Percentiles rank a stretch among this genome's conserved stretches.
phyloP scores from a whole-genome alignment of 2,329 filamentous ascomycete genomes.

The Xylaria sp. region DNA sequence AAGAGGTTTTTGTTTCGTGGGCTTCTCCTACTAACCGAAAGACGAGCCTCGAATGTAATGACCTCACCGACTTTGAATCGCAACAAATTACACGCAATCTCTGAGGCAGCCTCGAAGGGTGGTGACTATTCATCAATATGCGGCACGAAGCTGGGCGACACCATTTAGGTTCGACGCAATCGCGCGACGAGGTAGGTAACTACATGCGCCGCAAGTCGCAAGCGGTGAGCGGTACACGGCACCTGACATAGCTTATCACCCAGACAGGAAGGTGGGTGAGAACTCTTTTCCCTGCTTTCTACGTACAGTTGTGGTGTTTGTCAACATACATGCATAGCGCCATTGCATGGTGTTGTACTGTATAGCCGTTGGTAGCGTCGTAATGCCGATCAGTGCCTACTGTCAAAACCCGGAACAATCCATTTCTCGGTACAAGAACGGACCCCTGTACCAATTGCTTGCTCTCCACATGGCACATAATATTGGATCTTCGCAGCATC shows the following conservation, averaged over 20 bases:
- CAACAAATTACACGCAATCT: background rate
- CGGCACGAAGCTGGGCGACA: background rate
- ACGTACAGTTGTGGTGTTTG: background rate
- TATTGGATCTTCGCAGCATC: background rate
- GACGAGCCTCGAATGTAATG: conserved; percentile 4
- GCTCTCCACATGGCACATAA: background rate
- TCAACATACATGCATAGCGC: background rate
- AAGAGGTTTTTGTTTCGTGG: background rate
- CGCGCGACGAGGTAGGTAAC: background rate
- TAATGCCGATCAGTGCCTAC: background rate
- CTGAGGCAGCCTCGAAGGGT: background rate
- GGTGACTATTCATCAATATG: background rate
- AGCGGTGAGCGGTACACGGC: conserved; percentile 17
- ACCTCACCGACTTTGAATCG: conserved; percentile 25
- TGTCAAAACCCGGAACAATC: background rate
- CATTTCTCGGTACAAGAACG: background rate
- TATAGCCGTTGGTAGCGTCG: background rate
- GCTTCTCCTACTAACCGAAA: background rate
- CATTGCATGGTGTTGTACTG: background rate
- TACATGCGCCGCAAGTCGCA: conserved; percentile 9
- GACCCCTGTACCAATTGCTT: background rate
- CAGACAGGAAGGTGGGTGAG: conserved; percentile 11
- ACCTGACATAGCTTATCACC: conserved; percentile 1
- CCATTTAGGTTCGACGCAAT: conserved; percentile 1
- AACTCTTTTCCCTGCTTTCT: background rate